These are phyloP conservation scores for Dactylella cylindrospora DNA, from an alignment of 2,329 filamentous ascomycete species.

Conservation along the genomic window DNA sequence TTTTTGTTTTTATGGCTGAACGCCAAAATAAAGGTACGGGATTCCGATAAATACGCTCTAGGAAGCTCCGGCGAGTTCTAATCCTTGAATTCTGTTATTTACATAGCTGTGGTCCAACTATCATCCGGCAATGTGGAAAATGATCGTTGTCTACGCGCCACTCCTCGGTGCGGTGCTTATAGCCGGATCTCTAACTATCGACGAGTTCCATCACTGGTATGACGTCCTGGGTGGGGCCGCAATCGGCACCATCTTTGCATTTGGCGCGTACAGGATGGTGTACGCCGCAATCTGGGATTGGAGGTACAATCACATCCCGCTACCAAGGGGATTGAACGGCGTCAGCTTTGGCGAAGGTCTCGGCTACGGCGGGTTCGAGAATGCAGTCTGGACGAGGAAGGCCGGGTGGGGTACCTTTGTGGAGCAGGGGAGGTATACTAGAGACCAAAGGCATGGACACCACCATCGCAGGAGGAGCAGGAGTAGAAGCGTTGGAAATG, in stretches of 20 bases:
- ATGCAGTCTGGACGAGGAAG: slow-evolving; percentile 62
- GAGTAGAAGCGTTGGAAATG: slow-evolving; percentile 22
- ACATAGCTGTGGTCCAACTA: slow-evolving; percentile 62
- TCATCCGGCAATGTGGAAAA: slow-evolving; percentile 73
- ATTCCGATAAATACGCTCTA: neutral
- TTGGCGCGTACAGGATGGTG: slow-evolving; percentile 66
- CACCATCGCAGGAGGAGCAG: slow-evolving; percentile 15
- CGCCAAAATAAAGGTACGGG: slow-evolving; percentile 70
- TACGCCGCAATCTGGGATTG: slow-evolving; percentile 71
- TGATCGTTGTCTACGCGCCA: slow-evolving; percentile 65
- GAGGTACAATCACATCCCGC: slow-evolving; percentile 66
- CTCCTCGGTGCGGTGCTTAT: slow-evolving; percentile 69
- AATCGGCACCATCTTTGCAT: slow-evolving; percentile 67
- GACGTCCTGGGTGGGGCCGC: slow-evolving; percentile 67
- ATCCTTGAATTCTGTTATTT: neutral
- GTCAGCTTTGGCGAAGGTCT: slow-evolving; percentile 60
- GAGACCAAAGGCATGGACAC: slow-evolving; percentile 4
- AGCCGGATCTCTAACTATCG: slow-evolving; percentile 68
- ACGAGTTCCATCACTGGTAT: slow-evolving; percentile 76
- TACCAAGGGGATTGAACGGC: slow-evolving; percentile 57
- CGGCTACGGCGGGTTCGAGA: slow-evolving; percentile 56
- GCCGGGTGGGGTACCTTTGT: slow-evolving; percentile 60
- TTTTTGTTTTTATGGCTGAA: slow-evolving; percentile 74
- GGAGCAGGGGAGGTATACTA: slow-evolving; percentile 7
- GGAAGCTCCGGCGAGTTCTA: neutral